phyloP scores from a whole-genome alignment of 257 asterid genomes.

The Capsicum pubescens region DNA sequence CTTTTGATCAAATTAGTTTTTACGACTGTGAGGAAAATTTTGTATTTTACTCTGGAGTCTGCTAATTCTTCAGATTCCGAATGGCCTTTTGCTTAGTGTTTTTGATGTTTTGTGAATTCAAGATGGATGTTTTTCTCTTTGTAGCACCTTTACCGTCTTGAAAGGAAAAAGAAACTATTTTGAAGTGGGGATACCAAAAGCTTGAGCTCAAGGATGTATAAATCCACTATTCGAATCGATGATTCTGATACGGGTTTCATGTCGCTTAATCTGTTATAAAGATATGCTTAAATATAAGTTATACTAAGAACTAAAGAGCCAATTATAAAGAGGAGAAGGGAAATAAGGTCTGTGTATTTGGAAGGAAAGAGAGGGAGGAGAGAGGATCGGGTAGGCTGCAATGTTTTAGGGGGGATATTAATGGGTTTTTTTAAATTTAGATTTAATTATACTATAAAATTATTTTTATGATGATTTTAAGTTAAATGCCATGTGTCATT shows the following conservation, averaged over 20 bases:
- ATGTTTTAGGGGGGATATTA: too few species aligned
- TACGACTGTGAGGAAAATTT: not conserved
- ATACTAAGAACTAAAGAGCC: not conserved
- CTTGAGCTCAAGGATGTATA: not conserved
- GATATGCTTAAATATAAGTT: not conserved
- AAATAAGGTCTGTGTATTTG: too few species aligned
- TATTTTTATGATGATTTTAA: too few species aligned
- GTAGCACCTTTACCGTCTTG: not conserved
- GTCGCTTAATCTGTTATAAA: not conserved
- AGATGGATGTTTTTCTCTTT: not conserved
- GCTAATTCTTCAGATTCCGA: not conserved
- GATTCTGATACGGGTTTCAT: not conserved
- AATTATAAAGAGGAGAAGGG: not conserved
- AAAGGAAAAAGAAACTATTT: not conserved
- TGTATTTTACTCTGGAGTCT: not conserved
- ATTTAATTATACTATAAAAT: too few species aligned
- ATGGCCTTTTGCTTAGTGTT: not conserved
- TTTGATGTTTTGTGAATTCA: not conserved
- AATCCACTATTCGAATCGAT: not conserved
- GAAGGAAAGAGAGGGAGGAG: too few species aligned
- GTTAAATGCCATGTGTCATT: too few species aligned
- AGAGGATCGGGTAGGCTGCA: too few species aligned
- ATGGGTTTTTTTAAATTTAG: too few species aligned
- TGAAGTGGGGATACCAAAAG: not conserved
- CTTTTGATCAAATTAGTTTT: not conserved